Evolutionary conservation across 176 grass and related monocot species (phyloP).

Genomic region (Oryza punctata): DNA sequence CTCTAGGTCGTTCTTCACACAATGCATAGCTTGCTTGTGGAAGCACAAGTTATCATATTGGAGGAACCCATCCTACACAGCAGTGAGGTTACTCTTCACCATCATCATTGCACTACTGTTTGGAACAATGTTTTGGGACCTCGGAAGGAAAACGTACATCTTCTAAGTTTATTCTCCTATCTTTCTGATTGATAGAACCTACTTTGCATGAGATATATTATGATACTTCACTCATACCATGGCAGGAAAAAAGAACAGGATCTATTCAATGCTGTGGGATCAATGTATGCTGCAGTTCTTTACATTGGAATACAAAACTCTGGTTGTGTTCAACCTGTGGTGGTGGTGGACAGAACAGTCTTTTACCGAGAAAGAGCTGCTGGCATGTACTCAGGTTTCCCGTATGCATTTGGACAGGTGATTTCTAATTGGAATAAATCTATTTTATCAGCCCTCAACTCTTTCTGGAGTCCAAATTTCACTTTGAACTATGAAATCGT

Average conservation of each 20-base stretch:
- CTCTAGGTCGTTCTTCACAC: conserved; percentile 60
- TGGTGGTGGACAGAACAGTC: conserved; percentile 77
- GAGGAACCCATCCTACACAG: conserved; percentile 83
- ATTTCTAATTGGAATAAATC: conserved; percentile 10
- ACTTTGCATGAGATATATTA: not conserved
- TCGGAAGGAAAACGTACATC: conserved; percentile 64
- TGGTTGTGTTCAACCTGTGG: conserved; percentile 73
- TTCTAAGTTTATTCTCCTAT: not conserved
- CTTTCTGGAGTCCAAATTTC: not conserved
- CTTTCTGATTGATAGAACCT: conserved; percentile 18
- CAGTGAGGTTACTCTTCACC: conserved; percentile 70
- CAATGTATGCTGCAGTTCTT: conserved; percentile 83
- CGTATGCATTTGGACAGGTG: conserved; percentile 94
- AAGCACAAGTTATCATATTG: conserved; percentile 79
- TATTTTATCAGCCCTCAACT: not conserved
- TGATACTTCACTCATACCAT: conserved; percentile 12
- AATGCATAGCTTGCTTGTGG: conserved; percentile 82
- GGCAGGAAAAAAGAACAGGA: conserved; percentile 57
- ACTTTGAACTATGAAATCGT: not conserved
- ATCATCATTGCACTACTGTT: conserved; percentile 58
- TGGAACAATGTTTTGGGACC: conserved; percentile 81
- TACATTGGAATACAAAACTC: conserved; percentile 77
- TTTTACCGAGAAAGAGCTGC: conserved; percentile 90
- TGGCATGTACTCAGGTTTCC: conserved; percentile 90
- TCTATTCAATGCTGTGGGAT: conserved; percentile 85